phyloP scores from a whole-genome alignment of 331 rosid genomes.

The Phaseolus coccineus region DNA sequence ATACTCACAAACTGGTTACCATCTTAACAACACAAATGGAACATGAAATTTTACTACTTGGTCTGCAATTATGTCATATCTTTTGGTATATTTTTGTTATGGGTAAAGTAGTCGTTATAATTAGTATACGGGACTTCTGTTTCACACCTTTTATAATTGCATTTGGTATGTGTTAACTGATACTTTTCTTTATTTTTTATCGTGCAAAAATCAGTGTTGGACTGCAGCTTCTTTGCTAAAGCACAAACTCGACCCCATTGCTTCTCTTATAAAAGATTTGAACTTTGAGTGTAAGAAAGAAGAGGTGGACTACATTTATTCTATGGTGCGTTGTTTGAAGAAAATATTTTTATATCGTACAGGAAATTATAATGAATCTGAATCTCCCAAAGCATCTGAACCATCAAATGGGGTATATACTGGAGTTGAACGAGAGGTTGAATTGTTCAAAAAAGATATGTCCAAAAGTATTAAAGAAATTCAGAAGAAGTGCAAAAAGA shows the following conservation, averaged over 20 bases:
- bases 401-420: conserved; percentile 33
- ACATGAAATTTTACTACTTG: neutral
- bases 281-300: conserved; percentile 69
- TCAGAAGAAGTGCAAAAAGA: conserved; percentile 60
- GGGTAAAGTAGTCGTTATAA: conserved; percentile 19
- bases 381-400: conserved; percentile 48
- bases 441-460: conserved; percentile 55
- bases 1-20: neutral
- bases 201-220: conserved; percentile 73
- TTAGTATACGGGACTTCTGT: conserved; percentile 4
- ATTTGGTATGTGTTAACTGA: conserved; percentile 35
- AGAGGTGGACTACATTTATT: conserved; percentile 65
- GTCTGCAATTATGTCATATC: conserved; percentile 19
- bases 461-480: conserved; percentile 63
- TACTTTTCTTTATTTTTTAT: conserved; percentile 23
- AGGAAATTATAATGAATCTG: conserved; percentile 39
- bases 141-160: conserved; percentile 23
- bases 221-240: conserved; percentile 68
- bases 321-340: conserved; percentile 75
- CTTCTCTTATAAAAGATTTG: conserved; percentile 62
- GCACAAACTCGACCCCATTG: conserved; percentile 66
- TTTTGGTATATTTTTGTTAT: conserved; percentile 23
- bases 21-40: conserved; percentile 2
- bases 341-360: conserved; percentile 56
- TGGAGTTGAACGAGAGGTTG: conserved; percentile 42